Conservation (phyloP, 441 rosid genomes). For the Populus hybrid region DNA sequence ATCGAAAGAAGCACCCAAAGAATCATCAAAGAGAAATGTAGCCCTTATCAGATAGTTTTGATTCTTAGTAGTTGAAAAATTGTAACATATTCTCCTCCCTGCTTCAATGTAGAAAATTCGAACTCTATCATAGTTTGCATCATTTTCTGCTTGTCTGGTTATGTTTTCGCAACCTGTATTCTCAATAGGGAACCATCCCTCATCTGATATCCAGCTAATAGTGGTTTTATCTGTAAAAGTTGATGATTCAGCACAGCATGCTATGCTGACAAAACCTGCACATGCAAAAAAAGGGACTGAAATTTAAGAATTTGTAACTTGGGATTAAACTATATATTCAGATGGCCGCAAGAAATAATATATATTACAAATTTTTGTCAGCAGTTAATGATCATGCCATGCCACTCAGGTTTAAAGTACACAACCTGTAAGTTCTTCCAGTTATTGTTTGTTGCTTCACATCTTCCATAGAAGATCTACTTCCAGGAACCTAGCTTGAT, state of each 20-base stretch:
- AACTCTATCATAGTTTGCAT: constrained; percentile 24
- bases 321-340: background rate
- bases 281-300: background rate
- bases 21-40: constrained; percentile 31
- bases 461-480: constrained; percentile 19
- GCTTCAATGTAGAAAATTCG: constrained; percentile 35
- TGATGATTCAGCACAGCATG: constrained; percentile 44
- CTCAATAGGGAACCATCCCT: constrained; percentile 35
- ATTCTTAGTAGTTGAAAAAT: constrained; percentile 32
- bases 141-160: constrained; percentile 19
- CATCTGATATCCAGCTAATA: constrained; percentile 43
- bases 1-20: constrained; percentile 23
- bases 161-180: constrained; percentile 28
- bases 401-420: background rate
- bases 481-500: background rate
- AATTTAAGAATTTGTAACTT: background rate
- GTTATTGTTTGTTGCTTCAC: constrained; percentile 6
- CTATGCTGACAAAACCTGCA: constrained; percentile 61
- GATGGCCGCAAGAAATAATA: background rate
- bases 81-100: constrained; percentile 53
- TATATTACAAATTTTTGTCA: background rate
- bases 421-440: background rate
- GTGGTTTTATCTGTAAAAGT: constrained; percentile 23
- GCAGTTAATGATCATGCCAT: background rate
- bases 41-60: constrained; percentile 51